Evolutionary conservation across 805 yeast genomes (phyloP).

Genomic region (Candida berthetii): DNA sequence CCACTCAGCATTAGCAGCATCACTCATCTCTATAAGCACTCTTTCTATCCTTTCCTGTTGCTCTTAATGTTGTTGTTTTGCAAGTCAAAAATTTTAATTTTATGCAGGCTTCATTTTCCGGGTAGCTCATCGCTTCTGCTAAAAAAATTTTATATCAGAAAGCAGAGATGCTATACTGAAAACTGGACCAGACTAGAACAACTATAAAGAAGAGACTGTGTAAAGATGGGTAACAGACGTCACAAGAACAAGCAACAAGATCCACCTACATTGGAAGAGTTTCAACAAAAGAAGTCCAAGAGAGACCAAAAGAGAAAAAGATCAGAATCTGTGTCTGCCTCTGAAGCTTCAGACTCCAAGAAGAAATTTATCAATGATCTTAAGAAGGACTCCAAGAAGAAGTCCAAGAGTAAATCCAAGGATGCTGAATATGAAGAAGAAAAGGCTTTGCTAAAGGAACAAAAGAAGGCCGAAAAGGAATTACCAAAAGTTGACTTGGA

Average conservation of each 20-base stretch:
- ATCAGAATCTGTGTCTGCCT: conserved; percentile 22
- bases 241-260: conserved; percentile 88
- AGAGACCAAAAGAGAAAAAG: conserved; percentile 28
- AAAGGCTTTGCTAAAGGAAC: conserved; percentile 14
- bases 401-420: conserved; percentile 12
- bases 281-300: conserved; percentile 44
- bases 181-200: no score
- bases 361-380: background rate
- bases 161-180: background rate
- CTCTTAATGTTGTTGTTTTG: background rate
- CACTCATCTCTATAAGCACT: background rate
- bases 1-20: background rate
- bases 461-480: conserved; percentile 34
- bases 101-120: background rate
- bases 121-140: background rate
- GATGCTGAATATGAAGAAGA: conserved; percentile 8
- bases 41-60: no score
- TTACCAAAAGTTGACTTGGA: conserved; percentile 65
- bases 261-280: conserved; percentile 87
- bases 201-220: no score
- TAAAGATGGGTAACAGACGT: conserved; percentile 83
- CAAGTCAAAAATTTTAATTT: background rate
- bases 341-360: conserved; percentile 14
- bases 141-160: background rate
- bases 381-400: background rate